Evolutionary conservation across 768 basidiomycete genomes (phyloP), one percentile per base, ranked within the genome.

Genomic region (Rhizopogon sp.): DNA sequence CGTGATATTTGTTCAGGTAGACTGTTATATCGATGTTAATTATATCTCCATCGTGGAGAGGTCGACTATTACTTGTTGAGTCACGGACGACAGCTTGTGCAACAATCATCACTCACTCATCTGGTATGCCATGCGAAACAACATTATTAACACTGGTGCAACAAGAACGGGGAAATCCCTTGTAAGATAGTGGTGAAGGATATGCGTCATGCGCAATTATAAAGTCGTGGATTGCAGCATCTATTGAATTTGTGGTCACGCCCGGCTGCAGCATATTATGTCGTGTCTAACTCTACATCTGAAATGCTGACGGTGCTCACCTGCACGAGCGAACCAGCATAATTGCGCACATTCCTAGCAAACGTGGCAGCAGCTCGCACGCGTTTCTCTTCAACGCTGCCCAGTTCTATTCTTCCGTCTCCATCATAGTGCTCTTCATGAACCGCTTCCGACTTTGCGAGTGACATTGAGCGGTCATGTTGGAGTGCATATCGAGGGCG

Each of bases 11-110:
- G 54, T 90, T 72, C n/a, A 87, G 71, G 66, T 81, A 95, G 7
- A 95, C 77, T 1, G 94, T 95, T 8, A 97, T 70, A 67, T 97
- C 94, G 43, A 96, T 76, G 66, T 94, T 94, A 62, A 97, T 75
- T 44, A 97, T 88, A 58, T 97, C 94, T 1, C 87, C 88, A 44
- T 90, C 76, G 65, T 88, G 79, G 3, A 97, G 77, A 0, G 82
- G 83, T 37, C 93, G 90, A 55, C 93, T 94, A 13, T 51, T 55
- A 54, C n/a, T 20, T n/a, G n/a, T 56, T 47, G 54, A 58, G 37
- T 22, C 29, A 39, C 43, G 43, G 25, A 37, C 47, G 29, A 33
- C 25, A 25, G 20, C 33, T 42, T n/a, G 41, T 10, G n/a, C 16
- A 43, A 52, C 8, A 31, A 46, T 22, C 31, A 40, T n/a, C 43